Evolutionary conservation across 75 land plant genomes (phyloP).

Genomic region (Selaginella moellendorffii): DNA sequence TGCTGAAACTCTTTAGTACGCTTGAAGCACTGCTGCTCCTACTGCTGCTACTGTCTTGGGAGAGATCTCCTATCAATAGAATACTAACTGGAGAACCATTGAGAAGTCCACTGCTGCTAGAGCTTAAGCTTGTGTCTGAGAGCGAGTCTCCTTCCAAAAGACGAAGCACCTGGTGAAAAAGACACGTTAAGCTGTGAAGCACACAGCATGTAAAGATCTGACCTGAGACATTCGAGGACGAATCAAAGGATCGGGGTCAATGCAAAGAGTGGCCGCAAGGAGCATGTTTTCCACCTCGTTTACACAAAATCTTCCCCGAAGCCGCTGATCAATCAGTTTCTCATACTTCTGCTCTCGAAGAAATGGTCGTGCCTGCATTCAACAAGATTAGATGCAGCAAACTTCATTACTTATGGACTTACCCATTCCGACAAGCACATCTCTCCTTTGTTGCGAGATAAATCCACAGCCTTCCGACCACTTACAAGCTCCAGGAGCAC

Average conservation of each 20-base stretch:
- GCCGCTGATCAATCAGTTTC: slow-evolving; percentile 27
- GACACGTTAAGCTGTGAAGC: too few relatives aligned
- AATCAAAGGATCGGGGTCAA: slow-evolving; percentile 32
- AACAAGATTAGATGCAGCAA: not conserved
- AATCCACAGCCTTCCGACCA: slow-evolving; percentile 40
- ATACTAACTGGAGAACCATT: not conserved
- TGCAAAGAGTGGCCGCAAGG: slow-evolving; percentile 54
- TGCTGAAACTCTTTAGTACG: not conserved
- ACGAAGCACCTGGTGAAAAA: not conserved
- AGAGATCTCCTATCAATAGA: not conserved
- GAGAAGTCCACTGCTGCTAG: too few relatives aligned
- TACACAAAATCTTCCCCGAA: slow-evolving; percentile 18
- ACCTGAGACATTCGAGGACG: slow-evolving; percentile 78
- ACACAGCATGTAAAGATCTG: too few relatives aligned
- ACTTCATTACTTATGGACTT: not conserved
- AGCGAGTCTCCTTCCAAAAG: not conserved
- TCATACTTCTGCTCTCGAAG: slow-evolving; percentile 15
- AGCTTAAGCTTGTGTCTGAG: not conserved
- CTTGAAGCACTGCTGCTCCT: too few relatives aligned
- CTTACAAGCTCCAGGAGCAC: slow-evolving; percentile 68
- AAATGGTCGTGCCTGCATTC: slow-evolving; percentile 26
- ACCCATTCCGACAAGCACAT: slow-evolving; percentile 38
- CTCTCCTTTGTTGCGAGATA: slow-evolving; percentile 53
- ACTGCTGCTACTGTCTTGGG: too few relatives aligned
- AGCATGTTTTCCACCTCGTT: slow-evolving; percentile 39